Evolutionary conservation across 345 rosid species (phyloP), one percentile per base, ranked within the genome.

Genomic region (Rhodomyrtus tomentosa): DNA sequence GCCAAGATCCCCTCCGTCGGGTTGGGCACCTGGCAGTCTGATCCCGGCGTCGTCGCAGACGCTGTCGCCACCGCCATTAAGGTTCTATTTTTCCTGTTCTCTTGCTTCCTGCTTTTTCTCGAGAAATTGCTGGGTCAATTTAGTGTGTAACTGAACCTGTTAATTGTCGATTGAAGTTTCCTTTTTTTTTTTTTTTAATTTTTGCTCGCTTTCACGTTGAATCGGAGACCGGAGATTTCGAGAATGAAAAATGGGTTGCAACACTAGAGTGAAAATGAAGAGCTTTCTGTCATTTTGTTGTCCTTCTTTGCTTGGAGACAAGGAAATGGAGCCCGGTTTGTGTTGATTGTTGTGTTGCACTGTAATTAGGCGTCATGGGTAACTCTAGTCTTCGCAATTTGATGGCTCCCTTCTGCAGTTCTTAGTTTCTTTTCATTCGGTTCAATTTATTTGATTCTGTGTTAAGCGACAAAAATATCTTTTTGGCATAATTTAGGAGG

Each of bases 1-100:
- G 91, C 93, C 55, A 89, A 89, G 58, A 92, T 92, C 40, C 93
- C 94, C 5, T 88, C 92, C 9, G 87, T 91, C 25, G 94, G 93
- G 25, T 82, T 91, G 24, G 94, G 94, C 83, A 90, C 91, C 18
- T 87, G 86, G 87, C 87, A 89, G 82, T n/a, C 90, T 76, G 87
- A 83, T 45, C 92, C 90, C n/a, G 80, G 84, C 8, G 85, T 81
- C 29, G 87, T 86, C 16, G 89, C 80, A n/a, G 59, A 81, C 8
- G 91, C 88, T 20, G 84, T 89, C 80, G 82, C 85, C 49, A 62
- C 80, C 50, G 90, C 90, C 85, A 62, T 38, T 21, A 84, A 90
- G 92, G 92, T 88, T 36, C 79, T 29, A 36, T 74, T 25, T n/a
- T 25, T 83, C 51, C 76, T 11, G 72, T 21, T 42, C 48, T 38